A percentile compares a stretch with the other conserved stretches of the same genome.
phyloP scores from a whole-genome alignment of 163 green algal genomes.

The Volvox carteri region DNA sequence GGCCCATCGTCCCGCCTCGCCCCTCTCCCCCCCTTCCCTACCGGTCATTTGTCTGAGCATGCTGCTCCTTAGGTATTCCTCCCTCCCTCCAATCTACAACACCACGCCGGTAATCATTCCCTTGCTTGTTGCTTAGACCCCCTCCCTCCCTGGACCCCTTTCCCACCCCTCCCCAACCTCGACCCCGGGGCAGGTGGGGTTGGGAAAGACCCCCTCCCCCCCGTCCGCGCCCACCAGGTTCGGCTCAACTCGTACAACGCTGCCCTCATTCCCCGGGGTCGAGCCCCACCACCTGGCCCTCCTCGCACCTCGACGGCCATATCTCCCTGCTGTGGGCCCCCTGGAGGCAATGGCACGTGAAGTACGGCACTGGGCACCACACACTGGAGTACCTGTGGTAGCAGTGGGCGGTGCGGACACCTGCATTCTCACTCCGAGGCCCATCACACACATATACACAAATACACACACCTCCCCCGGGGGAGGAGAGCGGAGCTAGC shows the following conservation, averaged over 20 bases:
- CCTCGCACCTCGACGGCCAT: constrained; percentile 18
- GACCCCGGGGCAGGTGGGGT: too few relatives aligned
- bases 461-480: too few relatives aligned
- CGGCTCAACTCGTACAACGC: background rate
- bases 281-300: background rate
- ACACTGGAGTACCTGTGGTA: constrained; percentile 35
- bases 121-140: background rate
- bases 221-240: background rate
- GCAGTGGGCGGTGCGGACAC: background rate
- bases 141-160: background rate
- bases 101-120: too few relatives aligned
- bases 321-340: background rate
- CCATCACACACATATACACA: too few relatives aligned
- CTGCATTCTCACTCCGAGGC: too few relatives aligned
- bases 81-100: too few relatives aligned
- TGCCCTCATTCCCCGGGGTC: background rate
- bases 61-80: too few relatives aligned
- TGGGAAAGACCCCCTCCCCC: background rate
- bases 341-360: constrained; percentile 41
- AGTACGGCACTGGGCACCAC: constrained; percentile 11
- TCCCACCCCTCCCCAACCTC: background rate
- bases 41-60: background rate
- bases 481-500: background rate
- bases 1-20: background rate
- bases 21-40: background rate